Evolutionary conservation across 495 filamentous ascomycete species (phyloP).

Genomic region (Hypoxylon fragiforme): DNA sequence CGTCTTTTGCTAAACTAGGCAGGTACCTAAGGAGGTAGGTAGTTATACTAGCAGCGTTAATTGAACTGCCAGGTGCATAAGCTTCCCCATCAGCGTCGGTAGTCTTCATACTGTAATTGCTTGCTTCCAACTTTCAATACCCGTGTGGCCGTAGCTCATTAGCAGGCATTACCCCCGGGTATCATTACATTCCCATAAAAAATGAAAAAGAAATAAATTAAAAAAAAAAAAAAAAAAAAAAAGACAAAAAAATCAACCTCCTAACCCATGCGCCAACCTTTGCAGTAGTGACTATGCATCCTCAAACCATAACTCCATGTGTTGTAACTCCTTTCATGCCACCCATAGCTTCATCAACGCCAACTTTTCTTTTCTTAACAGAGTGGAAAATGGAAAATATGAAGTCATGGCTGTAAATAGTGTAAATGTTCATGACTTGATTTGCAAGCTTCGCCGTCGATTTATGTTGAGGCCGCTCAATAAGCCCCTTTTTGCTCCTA

Average conservation of each 20-base stretch:
- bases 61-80: no score
- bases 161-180: constrained; percentile 21
- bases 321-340: constrained; percentile 16
- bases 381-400: no score
- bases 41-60: constrained; percentile 14
- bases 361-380: no score
- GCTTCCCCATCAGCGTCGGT: no score
- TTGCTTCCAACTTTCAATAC: constrained; percentile 7
- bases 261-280: constrained; percentile 12
- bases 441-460: constrained; percentile 42
- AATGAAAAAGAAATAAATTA: no score
- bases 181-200: constrained; percentile 19
- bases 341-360: constrained; percentile 1
- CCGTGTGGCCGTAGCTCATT: constrained; percentile 23
- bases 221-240: no score
- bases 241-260: no score
- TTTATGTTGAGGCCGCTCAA: constrained; percentile 45
- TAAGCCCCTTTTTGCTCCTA: constrained; percentile 41
- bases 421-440: constrained; percentile 34
- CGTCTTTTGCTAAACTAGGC: constrained; percentile 11
- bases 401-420: not conserved
- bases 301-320: constrained; percentile 19
- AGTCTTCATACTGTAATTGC: no score
- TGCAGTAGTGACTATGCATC: constrained; percentile 15
- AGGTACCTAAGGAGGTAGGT: no score